Evolutionary conservation across 768 basidiomycete genomes (phyloP).

Genomic region (Hypsizygus marmoreus): DNA sequence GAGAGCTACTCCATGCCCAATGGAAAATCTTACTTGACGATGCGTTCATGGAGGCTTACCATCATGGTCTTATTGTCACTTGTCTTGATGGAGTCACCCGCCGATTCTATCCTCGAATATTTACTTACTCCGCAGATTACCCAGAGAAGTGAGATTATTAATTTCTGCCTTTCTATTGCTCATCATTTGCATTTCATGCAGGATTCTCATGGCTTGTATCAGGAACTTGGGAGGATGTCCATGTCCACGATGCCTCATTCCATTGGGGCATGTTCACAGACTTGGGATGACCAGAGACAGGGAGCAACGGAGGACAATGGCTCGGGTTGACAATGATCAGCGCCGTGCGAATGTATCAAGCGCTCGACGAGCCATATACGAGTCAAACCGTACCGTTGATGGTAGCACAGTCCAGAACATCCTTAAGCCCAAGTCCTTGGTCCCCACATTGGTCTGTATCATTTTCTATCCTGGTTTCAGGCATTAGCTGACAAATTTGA

Average conservation of each 20-base stretch:
- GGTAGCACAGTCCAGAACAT: constrained; percentile 24
- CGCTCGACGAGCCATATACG: constrained; percentile 27
- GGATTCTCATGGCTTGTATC: constrained; percentile 22
- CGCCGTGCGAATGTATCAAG: constrained; percentile 8
- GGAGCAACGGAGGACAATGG: neutral
- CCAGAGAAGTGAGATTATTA: constrained; percentile 29
- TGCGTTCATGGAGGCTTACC: constrained; percentile 25
- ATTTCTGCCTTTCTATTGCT: neutral
- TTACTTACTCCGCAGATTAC: constrained; percentile 34
- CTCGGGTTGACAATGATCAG: constrained; percentile 8
- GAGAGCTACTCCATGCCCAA: constrained; percentile 27
- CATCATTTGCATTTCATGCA: constrained; percentile 1
- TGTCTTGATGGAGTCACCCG: constrained; percentile 23
- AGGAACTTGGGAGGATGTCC: constrained; percentile 18
- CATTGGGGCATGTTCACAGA: constrained; percentile 4
- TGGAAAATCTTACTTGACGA: constrained; percentile 25
- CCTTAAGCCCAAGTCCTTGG: constrained; percentile 27
- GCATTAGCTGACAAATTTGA: neutral
- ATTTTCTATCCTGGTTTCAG: neutral
- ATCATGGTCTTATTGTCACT: constrained; percentile 22
- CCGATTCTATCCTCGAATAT: constrained; percentile 26
- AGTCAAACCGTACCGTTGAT: constrained; percentile 25
- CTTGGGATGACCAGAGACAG: constrained; percentile 12
- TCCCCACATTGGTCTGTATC: constrained; percentile 29
- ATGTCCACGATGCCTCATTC: constrained; percentile 19